Conservation (phyloP, 2,329 filamentous ascomycete species). For the Sporothrix curviconia region DNA sequence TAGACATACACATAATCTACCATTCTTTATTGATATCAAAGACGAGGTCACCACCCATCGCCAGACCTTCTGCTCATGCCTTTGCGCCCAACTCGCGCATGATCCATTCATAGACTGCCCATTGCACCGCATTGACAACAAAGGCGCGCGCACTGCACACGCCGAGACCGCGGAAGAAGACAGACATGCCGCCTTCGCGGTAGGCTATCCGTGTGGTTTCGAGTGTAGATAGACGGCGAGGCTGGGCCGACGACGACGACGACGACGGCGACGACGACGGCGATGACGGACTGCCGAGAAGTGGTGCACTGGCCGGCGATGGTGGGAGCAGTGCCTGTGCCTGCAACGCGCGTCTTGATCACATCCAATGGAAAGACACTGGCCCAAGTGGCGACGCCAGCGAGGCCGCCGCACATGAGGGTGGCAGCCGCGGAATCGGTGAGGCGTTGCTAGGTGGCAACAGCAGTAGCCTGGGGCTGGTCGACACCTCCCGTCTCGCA, state of each 20-base stretch:
- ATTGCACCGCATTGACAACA: slow-evolving; percentile 87
- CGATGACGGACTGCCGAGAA: too few relatives aligned
- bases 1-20: too few relatives aligned
- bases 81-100: slow-evolving; percentile 52
- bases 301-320: slow-evolving; percentile 24
- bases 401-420: slow-evolving; percentile 77
- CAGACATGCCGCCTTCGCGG: slow-evolving; percentile 49
- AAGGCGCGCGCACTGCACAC: slow-evolving; percentile 84
- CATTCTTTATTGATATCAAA: too few relatives aligned
- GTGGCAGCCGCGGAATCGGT: slow-evolving; percentile 42
- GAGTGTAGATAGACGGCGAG: slow-evolving; percentile 42
- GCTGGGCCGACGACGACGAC: slow-evolving; percentile 11
- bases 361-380: slow-evolving; percentile 89
- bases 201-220: slow-evolving; percentile 63
- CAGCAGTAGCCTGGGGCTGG: too few relatives aligned
- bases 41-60: too few relatives aligned
- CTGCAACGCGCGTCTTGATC: slow-evolving; percentile 87
- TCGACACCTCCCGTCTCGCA: not conserved
- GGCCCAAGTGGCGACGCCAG: slow-evolving; percentile 81
- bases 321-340: slow-evolving; percentile 46
- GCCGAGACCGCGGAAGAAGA: slow-evolving; percentile 68
- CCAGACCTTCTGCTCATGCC: not conserved
- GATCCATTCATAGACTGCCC: slow-evolving; percentile 86
- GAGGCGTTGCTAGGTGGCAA: too few relatives aligned
- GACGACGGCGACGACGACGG: too few relatives aligned